Evolutionary conservation across 192 early-diverging fungal species (phyloP).

Genomic region (Gonapodya prolifera): DNA sequence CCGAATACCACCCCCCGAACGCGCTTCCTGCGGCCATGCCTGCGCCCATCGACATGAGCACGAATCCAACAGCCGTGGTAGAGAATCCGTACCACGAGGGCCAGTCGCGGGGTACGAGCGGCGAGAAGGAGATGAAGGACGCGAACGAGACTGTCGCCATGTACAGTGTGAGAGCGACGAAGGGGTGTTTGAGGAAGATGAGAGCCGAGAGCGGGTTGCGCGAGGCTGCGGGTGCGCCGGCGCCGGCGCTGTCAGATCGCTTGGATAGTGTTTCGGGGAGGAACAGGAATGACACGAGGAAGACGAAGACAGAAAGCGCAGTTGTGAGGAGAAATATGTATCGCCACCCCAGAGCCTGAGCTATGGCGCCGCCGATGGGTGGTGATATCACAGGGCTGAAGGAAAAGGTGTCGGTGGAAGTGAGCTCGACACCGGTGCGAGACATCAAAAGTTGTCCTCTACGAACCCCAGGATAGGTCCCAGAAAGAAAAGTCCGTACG

Average conservation of each 20-base stretch:
- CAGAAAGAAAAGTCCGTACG: neutral
- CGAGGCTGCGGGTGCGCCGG: neutral
- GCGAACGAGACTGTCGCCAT: neutral
- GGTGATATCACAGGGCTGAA: neutral
- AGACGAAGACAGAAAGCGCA: neutral
- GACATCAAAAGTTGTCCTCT: neutral
- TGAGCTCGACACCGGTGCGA: neutral
- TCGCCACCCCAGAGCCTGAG: neutral
- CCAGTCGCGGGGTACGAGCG: conserved; percentile 1
- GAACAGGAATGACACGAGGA: neutral
- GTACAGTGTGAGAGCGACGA: neutral
- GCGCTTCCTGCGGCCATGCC: neutral
- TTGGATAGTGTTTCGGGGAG: neutral
- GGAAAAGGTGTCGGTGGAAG: neutral
- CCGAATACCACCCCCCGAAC: neutral
- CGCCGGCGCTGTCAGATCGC: neutral
- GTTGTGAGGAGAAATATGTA: neutral
- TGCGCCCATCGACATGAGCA: conserved; percentile 2
- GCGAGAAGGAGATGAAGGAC: neutral
- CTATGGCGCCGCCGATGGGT: neutral
- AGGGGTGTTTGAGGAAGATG: neutral
- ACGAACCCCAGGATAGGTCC: neutral
- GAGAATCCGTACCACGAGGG: neutral
- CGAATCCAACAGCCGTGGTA: neutral
- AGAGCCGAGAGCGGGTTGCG: neutral